Evolutionary conservation across 768 basidiomycete species (phyloP).

Genomic region (Mycena metata): DNA sequence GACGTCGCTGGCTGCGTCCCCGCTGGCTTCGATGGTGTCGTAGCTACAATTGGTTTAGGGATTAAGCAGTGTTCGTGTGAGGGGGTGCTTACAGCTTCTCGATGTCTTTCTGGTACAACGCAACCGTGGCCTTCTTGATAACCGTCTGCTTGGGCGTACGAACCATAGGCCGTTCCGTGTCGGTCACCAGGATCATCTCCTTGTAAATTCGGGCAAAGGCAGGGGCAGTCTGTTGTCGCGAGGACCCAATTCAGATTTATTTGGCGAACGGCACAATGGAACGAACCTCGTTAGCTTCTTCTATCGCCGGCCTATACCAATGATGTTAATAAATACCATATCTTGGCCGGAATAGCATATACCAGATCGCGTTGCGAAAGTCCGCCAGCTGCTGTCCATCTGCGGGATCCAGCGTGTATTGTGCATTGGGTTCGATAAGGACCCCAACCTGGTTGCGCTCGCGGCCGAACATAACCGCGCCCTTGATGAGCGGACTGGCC

Average conservation of each 20-base stretch:
- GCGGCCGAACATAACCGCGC: conserved; percentile 35
- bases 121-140: conserved; percentile 58
- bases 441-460: conserved; percentile 39
- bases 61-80: no score
- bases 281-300: conserved; percentile 55
- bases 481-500: conserved; percentile 34
- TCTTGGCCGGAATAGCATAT: neutral
- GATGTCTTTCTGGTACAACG: conserved; percentile 60
- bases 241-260: neutral
- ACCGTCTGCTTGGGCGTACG: conserved; percentile 64
- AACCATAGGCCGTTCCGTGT: conserved; percentile 55
- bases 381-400: conserved; percentile 29
- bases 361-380: conserved; percentile 57
- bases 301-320: conserved; percentile 51
- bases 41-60: conserved; percentile 22
- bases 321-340: no score
- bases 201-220: conserved; percentile 62
- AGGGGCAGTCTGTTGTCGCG: conserved; percentile 47
- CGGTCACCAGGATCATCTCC: conserved; percentile 63
- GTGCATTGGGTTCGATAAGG: conserved; percentile 36
- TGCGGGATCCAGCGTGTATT: conserved; percentile 34
- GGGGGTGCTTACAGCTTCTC: conserved; percentile 53
- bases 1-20: conserved; percentile 22
- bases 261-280: neutral
- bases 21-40: conserved; percentile 37